A percentile compares a stretch with the other conserved stretches of the same genome.
Conservation (phyloP, 169 alveolate genomes). For the Plasmodium ovale region DNA sequence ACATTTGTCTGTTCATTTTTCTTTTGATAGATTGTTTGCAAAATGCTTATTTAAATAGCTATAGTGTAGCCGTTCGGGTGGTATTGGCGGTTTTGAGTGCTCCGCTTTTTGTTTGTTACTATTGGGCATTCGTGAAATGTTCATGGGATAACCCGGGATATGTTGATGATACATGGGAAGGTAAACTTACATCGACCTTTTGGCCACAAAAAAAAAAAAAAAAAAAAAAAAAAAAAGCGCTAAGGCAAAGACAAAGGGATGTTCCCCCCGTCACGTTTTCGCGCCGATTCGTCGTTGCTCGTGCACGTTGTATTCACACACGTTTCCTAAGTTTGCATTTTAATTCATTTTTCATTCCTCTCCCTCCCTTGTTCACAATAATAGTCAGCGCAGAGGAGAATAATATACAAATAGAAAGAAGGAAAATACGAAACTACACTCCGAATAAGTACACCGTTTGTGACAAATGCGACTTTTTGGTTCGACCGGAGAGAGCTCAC, state of each 20-base stretch:
- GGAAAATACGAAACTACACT: conserved; percentile 54
- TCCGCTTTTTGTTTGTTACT: conserved; percentile 49
- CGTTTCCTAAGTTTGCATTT: not conserved
- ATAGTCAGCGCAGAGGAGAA: conserved; percentile 63
- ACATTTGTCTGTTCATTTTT: not conserved
- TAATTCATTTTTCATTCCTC: not conserved
- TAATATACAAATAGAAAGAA: conserved; percentile 39
- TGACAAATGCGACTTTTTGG: conserved; percentile 54
- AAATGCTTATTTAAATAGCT: conserved; percentile 50
- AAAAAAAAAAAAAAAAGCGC: not conserved
- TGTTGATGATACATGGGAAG: conserved; percentile 65
- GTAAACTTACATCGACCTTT: conserved; percentile 6
- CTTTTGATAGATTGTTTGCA: conserved; percentile 43
- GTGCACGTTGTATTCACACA: no score
- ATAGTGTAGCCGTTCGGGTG: conserved; percentile 16
- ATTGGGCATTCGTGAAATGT: conserved; percentile 64
- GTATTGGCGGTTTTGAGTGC: conserved; percentile 18
- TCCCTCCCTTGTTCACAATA: not conserved
- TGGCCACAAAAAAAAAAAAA: not conserved
- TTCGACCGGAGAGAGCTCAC: conserved; percentile 70
- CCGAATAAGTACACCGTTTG: conserved; percentile 65
- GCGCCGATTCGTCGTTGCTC: no score
- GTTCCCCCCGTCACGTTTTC: no score
- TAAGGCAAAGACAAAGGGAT: no score
- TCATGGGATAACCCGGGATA: conserved; percentile 41